A percentile compares a stretch with the other conserved stretches of the same genome.
Evolutionary conservation across 2,329 filamentous ascomycete genomes (phyloP).

Genomic region (Ophiocordyceps camponoti-leonardi): DNA sequence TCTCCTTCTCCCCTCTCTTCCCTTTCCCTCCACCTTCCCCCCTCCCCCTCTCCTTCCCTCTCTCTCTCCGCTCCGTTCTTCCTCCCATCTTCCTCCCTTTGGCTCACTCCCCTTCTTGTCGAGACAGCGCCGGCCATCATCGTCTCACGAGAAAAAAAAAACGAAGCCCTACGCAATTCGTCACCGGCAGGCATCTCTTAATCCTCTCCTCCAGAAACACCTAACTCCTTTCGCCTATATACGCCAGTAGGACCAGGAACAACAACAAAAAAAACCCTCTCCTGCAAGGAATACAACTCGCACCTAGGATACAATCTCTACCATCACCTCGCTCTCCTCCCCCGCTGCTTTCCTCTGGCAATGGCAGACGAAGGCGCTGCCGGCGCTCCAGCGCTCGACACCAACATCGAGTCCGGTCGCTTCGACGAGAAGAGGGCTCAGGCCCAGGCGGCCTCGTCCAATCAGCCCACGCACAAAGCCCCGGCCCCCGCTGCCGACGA

Average conservation of each 20-base stretch:
- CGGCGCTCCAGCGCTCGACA: conserved; percentile 40
- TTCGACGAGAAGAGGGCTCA: conserved; percentile 45
- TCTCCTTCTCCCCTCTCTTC: conserved; percentile 7
- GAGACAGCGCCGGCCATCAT: not conserved
- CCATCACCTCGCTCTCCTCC: not conserved
- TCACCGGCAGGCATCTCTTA: conserved; percentile 1
- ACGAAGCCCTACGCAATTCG: not conserved
- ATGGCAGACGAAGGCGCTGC: conserved; percentile 39
- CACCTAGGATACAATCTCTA: not conserved
- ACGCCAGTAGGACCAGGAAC: not conserved
- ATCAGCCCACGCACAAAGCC: conserved; percentile 16
- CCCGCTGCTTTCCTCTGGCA: conserved; percentile 1
- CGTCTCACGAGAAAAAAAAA: not conserved
- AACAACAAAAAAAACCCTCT: no score
- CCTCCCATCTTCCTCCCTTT: not conserved
- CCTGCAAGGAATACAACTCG: no score
- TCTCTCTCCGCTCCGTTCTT: not conserved
- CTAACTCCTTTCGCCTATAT: not conserved
- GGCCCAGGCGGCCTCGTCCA: conserved; percentile 8
- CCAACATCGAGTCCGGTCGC: conserved; percentile 45
- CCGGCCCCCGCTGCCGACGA: conserved; percentile 42
- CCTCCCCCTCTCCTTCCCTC: not conserved
- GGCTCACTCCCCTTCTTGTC: not conserved
- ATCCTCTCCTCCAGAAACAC: not conserved
- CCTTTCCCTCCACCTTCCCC: conserved; percentile 5